These are phyloP conservation scores for Paramecium tetraurelia DNA, from an alignment of 73 alveolate genomes.

Conservation along the genomic window DNA sequence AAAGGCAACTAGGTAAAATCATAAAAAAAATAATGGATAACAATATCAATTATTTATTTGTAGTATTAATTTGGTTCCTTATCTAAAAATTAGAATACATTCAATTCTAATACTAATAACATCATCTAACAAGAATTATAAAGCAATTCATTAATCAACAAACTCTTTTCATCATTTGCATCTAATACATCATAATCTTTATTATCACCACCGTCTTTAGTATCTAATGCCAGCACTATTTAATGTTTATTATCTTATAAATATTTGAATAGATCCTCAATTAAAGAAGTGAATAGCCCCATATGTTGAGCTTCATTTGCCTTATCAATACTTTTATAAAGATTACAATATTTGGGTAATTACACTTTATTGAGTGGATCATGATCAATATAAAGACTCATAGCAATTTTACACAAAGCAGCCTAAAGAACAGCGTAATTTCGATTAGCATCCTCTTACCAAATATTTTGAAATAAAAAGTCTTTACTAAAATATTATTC, in stretches of 20 bases:
- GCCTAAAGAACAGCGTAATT: not conserved
- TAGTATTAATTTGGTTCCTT: not conserved
- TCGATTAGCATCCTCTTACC: constrained; percentile 17
- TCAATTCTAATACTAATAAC: not conserved
- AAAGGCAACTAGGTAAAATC: not conserved
- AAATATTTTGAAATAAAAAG: constrained; percentile 46
- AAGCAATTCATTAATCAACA: constrained; percentile 33
- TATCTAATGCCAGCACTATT: not conserved
- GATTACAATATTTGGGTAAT: constrained; percentile 53
- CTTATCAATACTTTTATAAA: constrained; percentile 27
- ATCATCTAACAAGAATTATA: constrained; percentile 23
- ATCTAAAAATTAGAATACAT: not conserved
- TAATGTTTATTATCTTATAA: not conserved
- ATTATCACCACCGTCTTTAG: constrained; percentile 6
- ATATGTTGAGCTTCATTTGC: not conserved
- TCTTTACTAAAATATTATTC: constrained; percentile 20
- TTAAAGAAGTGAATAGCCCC: not conserved
- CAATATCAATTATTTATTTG: constrained; percentile 22
- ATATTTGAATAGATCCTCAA: constrained; percentile 26
- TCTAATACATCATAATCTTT: constrained; percentile 30
- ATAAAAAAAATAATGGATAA: constrained; percentile 1
- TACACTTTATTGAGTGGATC: constrained; percentile 41
- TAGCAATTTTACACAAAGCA: constrained; percentile 54
- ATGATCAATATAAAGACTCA: constrained; percentile 65
- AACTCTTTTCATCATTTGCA: not conserved